A percentile compares a stretch with the other conserved stretches of the same genome.
Evolutionary conservation across 768 basidiomycete species (phyloP).

Genomic region (Leccinum aurantiacum): DNA sequence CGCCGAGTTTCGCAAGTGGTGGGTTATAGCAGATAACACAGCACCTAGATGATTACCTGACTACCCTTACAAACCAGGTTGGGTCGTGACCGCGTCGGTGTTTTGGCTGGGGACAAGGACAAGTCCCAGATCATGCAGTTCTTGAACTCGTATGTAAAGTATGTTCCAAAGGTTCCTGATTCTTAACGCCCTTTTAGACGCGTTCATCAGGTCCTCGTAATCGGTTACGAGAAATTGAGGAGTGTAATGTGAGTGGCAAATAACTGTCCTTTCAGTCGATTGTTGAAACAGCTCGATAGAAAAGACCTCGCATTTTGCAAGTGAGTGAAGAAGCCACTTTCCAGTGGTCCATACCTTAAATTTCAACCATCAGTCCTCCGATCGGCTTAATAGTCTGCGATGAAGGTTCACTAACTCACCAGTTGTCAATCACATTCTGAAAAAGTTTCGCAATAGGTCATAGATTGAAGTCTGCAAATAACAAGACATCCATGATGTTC

Average conservation of each 20-base stretch:
- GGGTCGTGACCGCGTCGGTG: conserved; percentile 53
- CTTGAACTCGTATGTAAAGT: conserved; percentile 58
- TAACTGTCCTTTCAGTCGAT: not conserved
- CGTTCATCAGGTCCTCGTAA: conserved; percentile 83
- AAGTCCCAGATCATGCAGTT: conserved; percentile 66
- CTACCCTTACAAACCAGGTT: conserved; percentile 38
- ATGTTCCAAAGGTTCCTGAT: not conserved
- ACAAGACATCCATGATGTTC: conserved; percentile 89
- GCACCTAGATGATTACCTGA: conserved; percentile 2
- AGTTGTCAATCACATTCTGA: not conserved
- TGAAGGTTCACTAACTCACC: conserved; percentile 57
- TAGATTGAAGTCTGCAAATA: conserved; percentile 86
- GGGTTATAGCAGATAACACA: conserved; percentile 30
- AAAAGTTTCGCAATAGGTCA: conserved; percentile 56
- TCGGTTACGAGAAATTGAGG: conserved; percentile 90
- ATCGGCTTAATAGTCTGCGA: conserved; percentile 95
- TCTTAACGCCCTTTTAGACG: conserved; percentile 41
- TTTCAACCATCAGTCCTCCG: conserved; percentile 58
- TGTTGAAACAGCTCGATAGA: conserved; percentile 32
- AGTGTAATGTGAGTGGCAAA: conserved; percentile 66
- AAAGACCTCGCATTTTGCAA: conserved; percentile 61
- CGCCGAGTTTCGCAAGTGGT: conserved; percentile 95
- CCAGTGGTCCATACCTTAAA: not conserved
- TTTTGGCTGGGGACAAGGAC: conserved; percentile 61
- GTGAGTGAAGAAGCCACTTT: conserved; percentile 38